Evolutionary conservation across 306 rosid species (phyloP), one percentile per base, ranked within the genome.

Genomic region (Acacia acuminata): DNA sequence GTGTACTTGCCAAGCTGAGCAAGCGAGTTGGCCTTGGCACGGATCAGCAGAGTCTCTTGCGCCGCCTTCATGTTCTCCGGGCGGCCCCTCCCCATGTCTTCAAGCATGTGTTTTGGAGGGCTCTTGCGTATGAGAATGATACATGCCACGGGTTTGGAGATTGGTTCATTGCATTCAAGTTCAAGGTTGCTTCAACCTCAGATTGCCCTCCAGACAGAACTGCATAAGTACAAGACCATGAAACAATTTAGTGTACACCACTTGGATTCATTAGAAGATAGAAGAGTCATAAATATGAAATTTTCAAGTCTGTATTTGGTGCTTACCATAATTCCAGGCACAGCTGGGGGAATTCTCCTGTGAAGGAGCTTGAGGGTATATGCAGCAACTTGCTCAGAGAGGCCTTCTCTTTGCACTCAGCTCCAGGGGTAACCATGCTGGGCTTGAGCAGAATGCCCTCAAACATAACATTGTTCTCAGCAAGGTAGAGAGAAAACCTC

Each of bases 151-250:
- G 99, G 92, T 92, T 89, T 84, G 98, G 91, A 88, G 97, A 74
- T 71, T 87, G 83, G 89, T 87, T 87, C 85, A 87, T 87, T 17
- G 98, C 98, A 24, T 95, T 95, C 91, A 95, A 84, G 94, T 95
- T 95, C 75, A 92, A 82, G 70, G 99, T 95, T 79, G 99, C 98
- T 75, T 95, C 99, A 69, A 95, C 90, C 90, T 95, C 99, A 77
- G 99, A 95, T 88, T 95, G 99, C 78, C 99, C 99, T 73, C 98
- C 98, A 32, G 99, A 95, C 93, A 95, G 78, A 95, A 95, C 99
- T 93, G 90, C 81, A 44, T 79, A 45, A 82, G 72, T 63, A 77
- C 74, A 55, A 20, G 32, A 82, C 40, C 38, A 63, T 2, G 22
- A 65, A 65, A 6, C 42, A 65, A 64, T 15, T 32, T 9, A 61